Evolutionary conservation across 2,329 filamentous ascomycete genomes (phyloP), one percentile per base, ranked within the genome.

Genomic region (Calonectria honghensis): DNA sequence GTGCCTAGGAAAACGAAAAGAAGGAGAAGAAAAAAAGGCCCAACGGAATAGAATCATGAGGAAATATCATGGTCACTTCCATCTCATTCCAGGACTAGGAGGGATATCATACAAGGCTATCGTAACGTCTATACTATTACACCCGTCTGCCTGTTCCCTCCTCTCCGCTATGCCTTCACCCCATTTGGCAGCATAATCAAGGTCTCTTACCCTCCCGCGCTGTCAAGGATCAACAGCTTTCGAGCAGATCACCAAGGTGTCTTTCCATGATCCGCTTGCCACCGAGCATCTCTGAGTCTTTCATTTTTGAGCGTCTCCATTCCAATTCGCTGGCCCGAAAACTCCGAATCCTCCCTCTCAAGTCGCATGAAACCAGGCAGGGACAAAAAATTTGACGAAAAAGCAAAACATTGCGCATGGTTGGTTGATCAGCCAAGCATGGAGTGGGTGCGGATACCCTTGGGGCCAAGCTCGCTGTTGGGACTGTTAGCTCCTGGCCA

Each of bases 361-460:
- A 74, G 59, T 73, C 67, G 64, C 57, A 59, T 72, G 41, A 70
- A 69, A 61, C 45, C 39, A 64, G 73, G 67, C 65, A 52, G 52
- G 41, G 72, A 54, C 63, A 78, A 77, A 71, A 61, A 73, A 76
- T 59, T 70, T 75, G 74, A 73, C 32, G 70, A 29, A 70, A 73
- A 61, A 69, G 41, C 50, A 70, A 51, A 27, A 54, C 32, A 29
- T 11, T 32, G 41, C 7, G 27, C n/a, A 52, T 29, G 20, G 35
- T 32, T 16, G n/a, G 20, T 52, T 50, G 32, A 13, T 68, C 83
- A 90, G 68, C 85, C 85, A 31, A 91, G 86, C 88, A 91, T 89
- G 4, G 89, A 90, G 79, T 90, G 89, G 59, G 85, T 87, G 59
- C 89, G 85, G 72, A 91, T 86, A 14, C 84, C 89, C 85, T 90